Evolutionary conservation across 2,329 filamentous ascomycete species (phyloP).

Genomic region (Colletotrichum caudatum): DNA sequence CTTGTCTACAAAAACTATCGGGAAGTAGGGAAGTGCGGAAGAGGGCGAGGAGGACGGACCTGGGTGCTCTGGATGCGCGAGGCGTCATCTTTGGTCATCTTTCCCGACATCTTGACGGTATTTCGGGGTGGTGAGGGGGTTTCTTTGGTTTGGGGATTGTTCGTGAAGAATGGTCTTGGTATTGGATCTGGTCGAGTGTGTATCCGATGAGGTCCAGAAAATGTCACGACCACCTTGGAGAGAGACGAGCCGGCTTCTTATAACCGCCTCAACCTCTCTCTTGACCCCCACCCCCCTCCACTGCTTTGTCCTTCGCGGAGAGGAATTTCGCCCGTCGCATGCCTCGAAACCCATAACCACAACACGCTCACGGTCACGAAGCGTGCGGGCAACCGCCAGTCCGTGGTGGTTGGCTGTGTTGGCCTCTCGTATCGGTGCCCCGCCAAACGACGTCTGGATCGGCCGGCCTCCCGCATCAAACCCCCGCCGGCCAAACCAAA

Average conservation of each 20-base stretch:
- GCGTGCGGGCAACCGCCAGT: no score
- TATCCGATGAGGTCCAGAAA: background rate
- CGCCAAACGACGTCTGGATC: background rate
- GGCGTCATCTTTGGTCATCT: slow-evolving; percentile 12
- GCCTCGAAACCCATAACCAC: background rate
- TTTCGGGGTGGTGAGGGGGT: background rate
- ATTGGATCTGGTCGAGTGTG: background rate
- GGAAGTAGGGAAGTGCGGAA: no score
- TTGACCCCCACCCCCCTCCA: background rate
- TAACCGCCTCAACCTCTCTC: background rate
- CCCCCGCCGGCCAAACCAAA: no score
- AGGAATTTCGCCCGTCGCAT: background rate
- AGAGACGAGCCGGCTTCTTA: background rate
- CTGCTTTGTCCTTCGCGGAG: background rate
- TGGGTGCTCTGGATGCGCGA: slow-evolving; percentile 12
- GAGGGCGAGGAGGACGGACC: background rate
- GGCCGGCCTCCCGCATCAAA: background rate
- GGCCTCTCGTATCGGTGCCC: background rate
- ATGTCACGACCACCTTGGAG: background rate
- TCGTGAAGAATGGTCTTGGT: background rate
- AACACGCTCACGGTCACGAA: background rate
- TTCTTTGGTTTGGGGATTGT: background rate
- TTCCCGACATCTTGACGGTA: slow-evolving; percentile 7
- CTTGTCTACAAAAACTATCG: background rate
- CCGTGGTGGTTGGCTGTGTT: background rate